Base-by-base conservation (phyloP, 768 basidiomycete species). In the Dioszegia aurantiaca region DNA sequence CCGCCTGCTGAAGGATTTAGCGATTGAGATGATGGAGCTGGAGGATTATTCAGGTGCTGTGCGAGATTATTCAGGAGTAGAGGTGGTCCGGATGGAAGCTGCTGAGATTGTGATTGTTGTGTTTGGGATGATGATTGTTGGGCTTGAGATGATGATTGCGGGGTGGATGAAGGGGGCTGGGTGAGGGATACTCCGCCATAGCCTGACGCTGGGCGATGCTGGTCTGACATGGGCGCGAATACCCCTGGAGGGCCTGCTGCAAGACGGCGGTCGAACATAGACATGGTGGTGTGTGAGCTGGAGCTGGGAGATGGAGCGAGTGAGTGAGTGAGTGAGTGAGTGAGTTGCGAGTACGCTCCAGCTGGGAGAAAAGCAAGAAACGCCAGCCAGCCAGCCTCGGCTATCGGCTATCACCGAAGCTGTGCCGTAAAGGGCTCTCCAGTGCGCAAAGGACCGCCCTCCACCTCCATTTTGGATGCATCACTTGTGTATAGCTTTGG, bases 21-120 rank as follows among this genome's bases (percentile, higher is more conserved):
- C 21, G 51, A 53, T 53, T 53, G 51, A 4, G 55, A 42, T 30
- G 49, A 58, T 23, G 68, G 70, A 26, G 49, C 71, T 33, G 64
- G 62, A 5, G 77, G 77, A 63, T 78, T 78, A 60, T 78, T 78
- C 24, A 78, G 56, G 55, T 67, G 69, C 53, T 73, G 70, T 36
- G 74, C 66, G 12, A 70, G 63, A 44, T 69, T 71, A 43, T 74
- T 69, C 17, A 61, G 61, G 11, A 75, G 54, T 11, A 66, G 56
- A 16, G 73, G 68, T 30, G 45, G 53, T 12, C 26, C 53, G 4
- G 12, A 9, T 28, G 48, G 58, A 21, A 26, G 41, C 26, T 44
- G 49, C 53, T 52, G 53, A 12, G 53, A 40, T 30, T 44, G 23
- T 46, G 9, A 17, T 17, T 14, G 37, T 43, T 41, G 40, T 16